A percentile compares a stretch with the other conserved stretches of the same genome.
Conservation (phyloP, 2,329 filamentous ascomycete genomes). For the Fusarium abutilonis region DNA sequence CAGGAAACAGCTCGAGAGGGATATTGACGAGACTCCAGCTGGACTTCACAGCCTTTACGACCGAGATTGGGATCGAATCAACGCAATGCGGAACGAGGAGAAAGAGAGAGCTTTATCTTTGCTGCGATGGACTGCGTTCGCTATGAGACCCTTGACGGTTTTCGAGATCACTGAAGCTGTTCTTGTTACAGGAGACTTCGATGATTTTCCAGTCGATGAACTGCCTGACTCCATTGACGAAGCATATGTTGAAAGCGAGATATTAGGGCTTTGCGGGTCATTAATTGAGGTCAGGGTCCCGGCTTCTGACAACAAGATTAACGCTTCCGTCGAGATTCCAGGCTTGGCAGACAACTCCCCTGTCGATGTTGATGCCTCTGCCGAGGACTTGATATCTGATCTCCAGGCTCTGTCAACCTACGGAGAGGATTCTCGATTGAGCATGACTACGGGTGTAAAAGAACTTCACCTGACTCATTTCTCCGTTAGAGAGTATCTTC, state of each 20-base stretch:
- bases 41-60: slow-evolving; percentile 47
- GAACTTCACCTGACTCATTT: slow-evolving; percentile 4
- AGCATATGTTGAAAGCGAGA: slow-evolving; percentile 4
- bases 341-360: no score
- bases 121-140: slow-evolving; percentile 46
- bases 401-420: no score
- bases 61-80: slow-evolving; percentile 46
- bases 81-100: background rate
- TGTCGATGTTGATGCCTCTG: no score
- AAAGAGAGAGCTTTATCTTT: slow-evolving; percentile 42
- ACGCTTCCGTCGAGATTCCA: no score
- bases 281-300: background rate
- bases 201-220: rapidly evolving
- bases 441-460: no score
- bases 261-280: background rate
- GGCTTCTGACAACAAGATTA: no score
- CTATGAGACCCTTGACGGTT: slow-evolving; percentile 18
- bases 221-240: background rate
- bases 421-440: no score
- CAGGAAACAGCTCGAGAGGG: slow-evolving; percentile 43
- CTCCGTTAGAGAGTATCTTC: slow-evolving; percentile 5
- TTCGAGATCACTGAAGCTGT: background rate
- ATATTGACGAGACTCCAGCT: slow-evolving; percentile 44
- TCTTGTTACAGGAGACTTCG: rapidly evolving
- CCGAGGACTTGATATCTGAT: no score